Base-by-base conservation (phyloP, 257 asterid genomes). In the Lycium barbarum region DNA sequence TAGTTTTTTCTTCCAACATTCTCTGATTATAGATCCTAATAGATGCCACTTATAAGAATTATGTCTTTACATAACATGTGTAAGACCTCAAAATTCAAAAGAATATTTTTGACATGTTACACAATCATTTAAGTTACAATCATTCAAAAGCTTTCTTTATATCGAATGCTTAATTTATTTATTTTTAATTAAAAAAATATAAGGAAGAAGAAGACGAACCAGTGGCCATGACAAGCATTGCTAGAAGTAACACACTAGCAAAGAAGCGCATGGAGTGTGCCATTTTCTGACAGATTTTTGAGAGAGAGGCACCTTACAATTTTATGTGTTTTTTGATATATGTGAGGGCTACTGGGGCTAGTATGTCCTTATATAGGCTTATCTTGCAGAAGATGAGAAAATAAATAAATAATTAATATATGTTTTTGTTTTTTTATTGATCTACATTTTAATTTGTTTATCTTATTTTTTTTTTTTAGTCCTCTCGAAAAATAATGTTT, bases 151-250 rank as follows among this genome's bases (percentile, higher is more conserved):
- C 33, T 26, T 26, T 26, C 33, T 26, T 26, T 26, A 26, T 9
- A 54, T 1, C 0, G 9, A 15, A 35, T 53, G 12, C 5, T 0
- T 7, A 33, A 12, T 26, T 26, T 26, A 26, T 26, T 26, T 26
- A 26, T 26, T 26, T 26, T 26, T 26, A 26, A 26, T 26, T 26
- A 61, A n/a, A 1, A 18, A 81, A 63, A 40, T 22, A 54, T 45
- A 47, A 40, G 61, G 6, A 67, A 13, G 14, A 40, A 20, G 61
- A 82, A 65, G 38, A 43, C 85, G 0, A 65, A 83, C 80, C 85
- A 33, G 22, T 51, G 17, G 80, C 65, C 66, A 83, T 83, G 85
- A 83, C 45, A 55, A 83, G 66, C 67, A 83, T 33, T 43, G 47
- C 67, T 47, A 83, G 18, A 72, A 66, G 67, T 2, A 82, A 13